Evolutionary conservation across 371 early-diverging fungal species (phyloP).

Genomic region (Blastocladiella emersonii): DNA sequence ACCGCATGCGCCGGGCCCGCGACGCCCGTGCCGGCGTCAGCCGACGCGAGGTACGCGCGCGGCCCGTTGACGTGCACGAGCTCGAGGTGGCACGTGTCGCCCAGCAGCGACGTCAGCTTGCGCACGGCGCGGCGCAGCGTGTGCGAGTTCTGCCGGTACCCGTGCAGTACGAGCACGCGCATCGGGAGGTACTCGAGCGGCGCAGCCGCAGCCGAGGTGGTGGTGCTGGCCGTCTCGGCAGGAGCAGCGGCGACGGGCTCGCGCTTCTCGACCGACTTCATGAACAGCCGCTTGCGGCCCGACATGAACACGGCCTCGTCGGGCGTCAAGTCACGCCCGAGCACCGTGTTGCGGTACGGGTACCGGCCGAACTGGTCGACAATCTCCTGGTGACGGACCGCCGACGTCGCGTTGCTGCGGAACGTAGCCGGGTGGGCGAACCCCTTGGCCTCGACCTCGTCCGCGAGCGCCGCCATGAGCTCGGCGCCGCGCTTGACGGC

Average conservation of each 20-base stretch:
- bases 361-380: not conserved
- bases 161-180: not conserved
- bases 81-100: too few relatives aligned
- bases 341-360: constrained; percentile 1
- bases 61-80: not conserved
- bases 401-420: not conserved
- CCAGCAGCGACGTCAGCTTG: not conserved
- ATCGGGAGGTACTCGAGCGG: not conserved
- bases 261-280: not conserved
- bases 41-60: not conserved
- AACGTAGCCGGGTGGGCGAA: not conserved
- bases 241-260: not conserved
- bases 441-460: not conserved
- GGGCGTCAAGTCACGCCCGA: not conserved
- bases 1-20: not conserved
- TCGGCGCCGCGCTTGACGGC: not conserved
- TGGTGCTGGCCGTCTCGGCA: not conserved
- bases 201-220: not conserved
- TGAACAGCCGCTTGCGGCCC: not conserved
- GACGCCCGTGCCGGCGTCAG: not conserved
- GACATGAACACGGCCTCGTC: not conserved
- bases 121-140: not conserved
- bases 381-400: not conserved
- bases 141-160: not conserved
- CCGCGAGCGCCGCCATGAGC: not conserved